Evolutionary conservation across 2,329 filamentous ascomycete genomes (phyloP).

Genomic region (Thelonectria rubi): DNA sequence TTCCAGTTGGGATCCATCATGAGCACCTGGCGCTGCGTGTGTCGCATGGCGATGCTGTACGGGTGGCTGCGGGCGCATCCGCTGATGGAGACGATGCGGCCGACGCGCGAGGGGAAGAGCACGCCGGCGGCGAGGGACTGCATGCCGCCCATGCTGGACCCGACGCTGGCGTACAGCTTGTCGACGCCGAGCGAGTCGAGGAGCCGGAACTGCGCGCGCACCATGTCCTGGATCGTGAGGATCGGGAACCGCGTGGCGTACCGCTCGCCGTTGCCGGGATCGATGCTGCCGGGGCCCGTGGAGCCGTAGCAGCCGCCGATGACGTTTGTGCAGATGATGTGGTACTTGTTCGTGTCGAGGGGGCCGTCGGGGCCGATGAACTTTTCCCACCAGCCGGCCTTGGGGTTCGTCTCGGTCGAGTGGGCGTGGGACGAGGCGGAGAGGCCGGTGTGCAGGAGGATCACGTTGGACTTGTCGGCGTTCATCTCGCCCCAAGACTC

Average conservation of each 20-base stretch:
- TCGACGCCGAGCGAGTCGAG: slow-evolving; percentile 80
- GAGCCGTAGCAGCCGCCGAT: slow-evolving; percentile 96
- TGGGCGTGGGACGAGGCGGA: slow-evolving; percentile 98
- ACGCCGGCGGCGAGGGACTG: slow-evolving; percentile 89
- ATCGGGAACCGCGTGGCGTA: slow-evolving; percentile 97
- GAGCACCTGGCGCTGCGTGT: slow-evolving; percentile 94
- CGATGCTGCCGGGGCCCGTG: slow-evolving; percentile 87
- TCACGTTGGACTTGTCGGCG: slow-evolving; percentile 82
- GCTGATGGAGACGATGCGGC: slow-evolving; percentile 85
- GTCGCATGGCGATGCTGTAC: slow-evolving; percentile 98
- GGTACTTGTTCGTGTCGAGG: slow-evolving; percentile 90
- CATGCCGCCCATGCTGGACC: slow-evolving; percentile 98
- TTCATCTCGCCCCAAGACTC: slow-evolving; percentile 92
- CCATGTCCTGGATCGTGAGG: slow-evolving; percentile 96
- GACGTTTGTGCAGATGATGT: slow-evolving; percentile 95
- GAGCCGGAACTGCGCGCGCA: slow-evolving; percentile 90
- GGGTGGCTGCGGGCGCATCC: slow-evolving; percentile 95
- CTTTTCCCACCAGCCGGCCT: slow-evolving; percentile 98
- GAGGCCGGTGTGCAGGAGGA: slow-evolving; percentile 91
- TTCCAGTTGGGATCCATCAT: slow-evolving; percentile 99
- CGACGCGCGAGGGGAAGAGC: slow-evolving; percentile 83
- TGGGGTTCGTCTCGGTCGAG: slow-evolving; percentile 85
- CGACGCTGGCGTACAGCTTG: slow-evolving; percentile 89
- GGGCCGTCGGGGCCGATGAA: slow-evolving; percentile 91
- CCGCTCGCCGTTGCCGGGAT: slow-evolving; percentile 85